Base-by-base conservation (phyloP, 1,139 yeast genomes). In the Magnusiomyces tetraspermus region DNA sequence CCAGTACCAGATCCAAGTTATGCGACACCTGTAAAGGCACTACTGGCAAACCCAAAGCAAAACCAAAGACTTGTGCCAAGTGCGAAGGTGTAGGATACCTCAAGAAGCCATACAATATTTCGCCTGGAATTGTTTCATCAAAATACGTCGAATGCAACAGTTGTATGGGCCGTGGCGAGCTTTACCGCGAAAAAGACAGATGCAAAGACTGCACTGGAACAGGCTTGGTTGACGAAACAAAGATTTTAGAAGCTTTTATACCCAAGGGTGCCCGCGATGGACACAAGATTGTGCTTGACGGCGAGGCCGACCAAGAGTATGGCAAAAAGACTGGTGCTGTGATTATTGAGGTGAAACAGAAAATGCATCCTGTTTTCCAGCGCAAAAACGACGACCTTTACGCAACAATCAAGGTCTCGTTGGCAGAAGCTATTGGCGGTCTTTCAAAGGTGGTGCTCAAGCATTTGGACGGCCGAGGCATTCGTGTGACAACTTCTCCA, bases 371-470 rank as follows among this genome's bases (percentile, higher is more conserved):
- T 0, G 62, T 61, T 2, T 84, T 89, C 63, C 71, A 71, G 46
- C 76, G 95, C 56, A 74, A 75, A 46, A 84, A 79, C 15, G 70
- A 78, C 58, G 94, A 90, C 65, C 71, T 92, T 51, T 79, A 77
- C 59, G 76, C 87, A 6, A 72, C 76, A 30, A 70, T 81, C 52
- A 74, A 71, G 19, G 77, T 92, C 37, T 76, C 95, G 1, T 72
- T 92, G 51, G 80, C 81, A 5, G 97, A 92, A 60, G 82, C 97
- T 0, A 72, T 92, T 40, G 79, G 89, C 58, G 97, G 97, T 2
- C 85, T 89, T 62, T 75, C 85, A 15, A 74, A 79, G 55, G 75
- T 78, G 11, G 73, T 89, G 8, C 71, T 85, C n/a, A 78, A 78
- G 58, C 95, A 88, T 61, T 74, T 90, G 54, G 97, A 92, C 67